Conservation (phyloP, 1,139 yeast genomes). For the Dujonia santamariae region DNA sequence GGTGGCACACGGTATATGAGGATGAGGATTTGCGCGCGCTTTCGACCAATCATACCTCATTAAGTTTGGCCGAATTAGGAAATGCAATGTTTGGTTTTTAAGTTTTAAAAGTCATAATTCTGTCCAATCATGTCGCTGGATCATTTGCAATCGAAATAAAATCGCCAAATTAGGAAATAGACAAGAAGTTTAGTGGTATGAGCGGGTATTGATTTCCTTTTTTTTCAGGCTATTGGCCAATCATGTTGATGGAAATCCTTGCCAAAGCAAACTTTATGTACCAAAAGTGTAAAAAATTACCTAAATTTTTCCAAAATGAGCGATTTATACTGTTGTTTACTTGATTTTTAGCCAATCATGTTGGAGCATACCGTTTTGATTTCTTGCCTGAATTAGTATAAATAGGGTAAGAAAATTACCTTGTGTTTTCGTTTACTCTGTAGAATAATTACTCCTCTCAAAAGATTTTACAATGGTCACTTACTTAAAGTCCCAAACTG, state of each 20-base stretch:
- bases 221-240: too few species aligned
- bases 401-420: background rate
- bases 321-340: background rate
- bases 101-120: too few species aligned
- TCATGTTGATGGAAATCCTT: too few species aligned
- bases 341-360: background rate
- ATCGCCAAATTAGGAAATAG: slow-evolving; percentile 1
- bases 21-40: too few species aligned
- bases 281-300: too few species aligned
- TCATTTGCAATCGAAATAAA: background rate
- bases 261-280: too few species aligned
- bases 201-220: too few species aligned
- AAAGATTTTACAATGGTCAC: background rate
- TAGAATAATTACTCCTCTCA: background rate
- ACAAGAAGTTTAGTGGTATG: background rate
- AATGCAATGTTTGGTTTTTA: too few species aligned
- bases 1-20: too few species aligned
- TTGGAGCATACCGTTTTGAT: background rate
- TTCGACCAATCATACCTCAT: too few species aligned
- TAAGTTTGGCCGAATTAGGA: too few species aligned
- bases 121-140: background rate
- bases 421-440: background rate
- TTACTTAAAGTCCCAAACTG: background rate
- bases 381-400: background rate
- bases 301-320: background rate